Evolutionary conservation across 1,284 basidiomycete genomes (phyloP), one percentile per base, ranked within the genome.

Genomic region (Exobasidium cylindrosporum): DNA sequence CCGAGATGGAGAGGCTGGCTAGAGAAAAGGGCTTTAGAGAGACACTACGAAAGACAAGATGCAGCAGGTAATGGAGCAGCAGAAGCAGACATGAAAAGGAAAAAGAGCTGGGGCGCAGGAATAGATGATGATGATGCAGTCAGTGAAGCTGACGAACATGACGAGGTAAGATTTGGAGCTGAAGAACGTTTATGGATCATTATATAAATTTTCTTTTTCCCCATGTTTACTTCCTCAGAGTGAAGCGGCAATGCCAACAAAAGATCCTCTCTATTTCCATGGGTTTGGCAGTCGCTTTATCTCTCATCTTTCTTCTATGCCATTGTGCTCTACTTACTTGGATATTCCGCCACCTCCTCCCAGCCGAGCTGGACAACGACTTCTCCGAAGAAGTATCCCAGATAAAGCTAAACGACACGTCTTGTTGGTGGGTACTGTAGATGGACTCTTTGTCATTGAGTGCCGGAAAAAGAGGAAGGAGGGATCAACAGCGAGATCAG

Each of bases 241-340:
- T n/a, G n/a, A n/a, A n/a, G n/a, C n/a, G n/a, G 10, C 35, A 17
- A 40, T 17, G 17, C 17, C 35, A 17, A 40, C 35, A 40, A 40
- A 17, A 40, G 17, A 10, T 7, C 61, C 71, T 2, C 54, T 73
- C 10, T 69, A 73, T 45, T 14, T 65, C 0, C 63, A 67, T 28
- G 61, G 65, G 23, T 69, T 64, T 30, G 71, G 71, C 2, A 71
- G 67, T 21, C 60, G 71, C 31, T 73, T 73, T 55, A 65, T 73
- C 7, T 68, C 71, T 6, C 71, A 73, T 50, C 56, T 73, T 11
- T 52, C 59, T 29, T 64, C 69, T 11, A 65, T 71, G 57, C 71
- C 71, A n/a, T 56, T 73, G 7, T 73, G 71, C 55, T 62, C 61
- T 17, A 49, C 67, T n/a, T 55, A 67, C 24, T 49, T 73, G 30